A percentile compares a stretch with the other conserved stretches of the same genome.
These are phyloP conservation scores for Coix lacrymajobi DNA, from an alignment of 176 grass and related monocot genomes.

Conservation along the genomic window DNA sequence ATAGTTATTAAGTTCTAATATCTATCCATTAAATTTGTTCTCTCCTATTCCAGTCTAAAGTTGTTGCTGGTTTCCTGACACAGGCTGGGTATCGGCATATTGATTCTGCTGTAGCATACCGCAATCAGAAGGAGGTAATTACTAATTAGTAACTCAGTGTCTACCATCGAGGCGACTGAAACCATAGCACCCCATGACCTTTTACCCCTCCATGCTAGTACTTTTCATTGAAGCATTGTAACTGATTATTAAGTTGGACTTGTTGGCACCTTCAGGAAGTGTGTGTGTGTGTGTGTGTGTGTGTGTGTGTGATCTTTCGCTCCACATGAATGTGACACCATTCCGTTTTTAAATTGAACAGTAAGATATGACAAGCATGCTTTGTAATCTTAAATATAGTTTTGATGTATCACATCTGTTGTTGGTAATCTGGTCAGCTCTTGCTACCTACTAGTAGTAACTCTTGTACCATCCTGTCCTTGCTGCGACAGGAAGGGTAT, in stretches of 20 bases:
- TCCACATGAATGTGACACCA: background rate
- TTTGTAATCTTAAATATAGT: background rate
- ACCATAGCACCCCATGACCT: background rate
- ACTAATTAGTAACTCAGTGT: background rate
- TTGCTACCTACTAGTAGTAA: no score
- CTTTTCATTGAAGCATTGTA: no score
- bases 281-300: no score
- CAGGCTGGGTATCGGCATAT: constrained; percentile 72
- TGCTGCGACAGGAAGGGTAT: no score
- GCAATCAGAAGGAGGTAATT: constrained; percentile 63
- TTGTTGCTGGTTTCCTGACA: background rate
- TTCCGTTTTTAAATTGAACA: background rate
- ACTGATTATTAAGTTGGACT: background rate
- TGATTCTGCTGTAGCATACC: constrained; percentile 57
- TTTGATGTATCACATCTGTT: background rate
- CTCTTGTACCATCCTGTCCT: no score
- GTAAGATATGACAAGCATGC: background rate
- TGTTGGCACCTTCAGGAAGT: background rate
- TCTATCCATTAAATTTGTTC: background rate
- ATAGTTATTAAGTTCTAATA: background rate
- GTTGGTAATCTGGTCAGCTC: no score
- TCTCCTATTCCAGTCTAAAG: background rate
- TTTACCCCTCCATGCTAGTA: background rate
- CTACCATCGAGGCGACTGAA: background rate
- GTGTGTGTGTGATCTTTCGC: background rate